Conservation (phyloP, 2,329 filamentous ascomycete genomes). For the Beauveria scarabaeidicola region DNA sequence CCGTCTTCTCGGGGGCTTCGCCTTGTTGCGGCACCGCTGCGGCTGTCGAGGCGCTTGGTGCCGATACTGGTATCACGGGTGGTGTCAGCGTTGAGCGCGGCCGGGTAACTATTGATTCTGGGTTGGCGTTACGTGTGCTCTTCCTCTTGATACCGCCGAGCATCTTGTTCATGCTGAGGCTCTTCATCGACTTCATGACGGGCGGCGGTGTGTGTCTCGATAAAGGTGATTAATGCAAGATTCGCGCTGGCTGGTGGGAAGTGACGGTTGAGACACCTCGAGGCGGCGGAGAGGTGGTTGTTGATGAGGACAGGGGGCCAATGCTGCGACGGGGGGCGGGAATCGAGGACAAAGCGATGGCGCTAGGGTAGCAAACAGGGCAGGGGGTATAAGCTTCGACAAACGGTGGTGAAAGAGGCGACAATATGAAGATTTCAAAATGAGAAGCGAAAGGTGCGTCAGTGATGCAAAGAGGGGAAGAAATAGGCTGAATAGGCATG, state of each 20-base stretch:
- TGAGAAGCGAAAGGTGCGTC: too few relatives aligned
- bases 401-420: neutral
- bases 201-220: neutral
- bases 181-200: conserved; percentile 40
- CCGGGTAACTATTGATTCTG: neutral
- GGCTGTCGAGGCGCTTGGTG: neutral
- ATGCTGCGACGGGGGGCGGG: neutral
- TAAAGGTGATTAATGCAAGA: neutral
- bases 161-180: conserved; percentile 48
- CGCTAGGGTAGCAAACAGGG: neutral
- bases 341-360: neutral
- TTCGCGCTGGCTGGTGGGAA: neutral
- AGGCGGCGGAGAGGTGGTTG: neutral
- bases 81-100: conserved; percentile 7
- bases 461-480: neutral
- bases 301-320: neutral
- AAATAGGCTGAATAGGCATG: neutral
- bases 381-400: neutral
- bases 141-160: conserved; percentile 46
- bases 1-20: conserved; percentile 60
- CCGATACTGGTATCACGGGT: neutral
- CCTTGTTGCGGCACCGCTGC: conserved; percentile 17
- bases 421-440: neutral
- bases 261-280: neutral
- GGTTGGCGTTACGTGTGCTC: conserved; percentile 22